These are phyloP conservation scores for Exserohilum rostratum DNA, from an alignment of 2,329 filamentous ascomycete genomes.

Conservation along the genomic window DNA sequence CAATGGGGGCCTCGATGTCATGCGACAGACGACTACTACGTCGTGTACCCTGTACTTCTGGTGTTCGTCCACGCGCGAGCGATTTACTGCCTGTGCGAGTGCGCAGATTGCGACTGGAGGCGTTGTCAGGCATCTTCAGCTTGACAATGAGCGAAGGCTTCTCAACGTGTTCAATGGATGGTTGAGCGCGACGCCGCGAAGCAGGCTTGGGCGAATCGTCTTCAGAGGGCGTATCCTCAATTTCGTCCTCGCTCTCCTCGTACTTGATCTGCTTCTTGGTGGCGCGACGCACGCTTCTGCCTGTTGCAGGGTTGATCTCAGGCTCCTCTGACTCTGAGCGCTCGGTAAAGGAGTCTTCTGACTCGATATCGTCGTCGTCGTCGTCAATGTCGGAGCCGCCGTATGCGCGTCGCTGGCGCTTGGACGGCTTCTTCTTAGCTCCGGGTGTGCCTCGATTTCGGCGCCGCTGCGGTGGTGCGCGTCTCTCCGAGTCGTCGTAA, in stretches of 20 bases:
- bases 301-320: constrained; percentile 62
- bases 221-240: constrained; percentile 48
- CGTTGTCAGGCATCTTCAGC: constrained; percentile 46
- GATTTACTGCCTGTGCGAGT: constrained; percentile 51
- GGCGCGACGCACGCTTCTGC: constrained; percentile 61
- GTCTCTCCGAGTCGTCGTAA: constrained; percentile 41
- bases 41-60: constrained; percentile 49
- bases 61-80: constrained; percentile 45
- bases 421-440: constrained; percentile 38
- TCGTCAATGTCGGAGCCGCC: constrained; percentile 48
- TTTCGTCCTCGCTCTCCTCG: constrained; percentile 59
- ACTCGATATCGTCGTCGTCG: constrained; percentile 58
- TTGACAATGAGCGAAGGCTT: constrained; percentile 50
- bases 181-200: constrained; percentile 30
- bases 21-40: constrained; percentile 66
- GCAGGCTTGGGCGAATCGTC: constrained; percentile 30
- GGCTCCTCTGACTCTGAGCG: constrained; percentile 53
- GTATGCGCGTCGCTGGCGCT: constrained; percentile 44
- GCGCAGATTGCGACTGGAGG: constrained; percentile 37
- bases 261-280: constrained; percentile 62
- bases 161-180: constrained; percentile 34
- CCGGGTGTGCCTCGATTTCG: constrained; percentile 35
- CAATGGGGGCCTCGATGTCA: constrained; percentile 61
- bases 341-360: constrained; percentile 52
- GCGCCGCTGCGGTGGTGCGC: constrained; percentile 39